Evolutionary conservation across 2,329 filamentous ascomycete species (phyloP).

Genomic region (Aquanectria penicillioides): DNA sequence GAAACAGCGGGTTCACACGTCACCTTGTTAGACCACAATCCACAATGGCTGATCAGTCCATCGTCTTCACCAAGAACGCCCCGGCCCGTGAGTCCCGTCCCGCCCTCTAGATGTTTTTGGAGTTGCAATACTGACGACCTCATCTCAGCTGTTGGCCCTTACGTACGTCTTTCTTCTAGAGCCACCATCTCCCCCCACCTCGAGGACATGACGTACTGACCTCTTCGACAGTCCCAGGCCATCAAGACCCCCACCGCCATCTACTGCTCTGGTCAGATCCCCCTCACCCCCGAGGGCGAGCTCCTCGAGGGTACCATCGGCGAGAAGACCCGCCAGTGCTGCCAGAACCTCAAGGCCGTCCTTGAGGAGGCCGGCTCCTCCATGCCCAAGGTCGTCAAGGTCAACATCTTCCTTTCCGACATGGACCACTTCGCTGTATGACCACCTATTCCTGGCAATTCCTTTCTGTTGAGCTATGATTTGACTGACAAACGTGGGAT

Average conservation of each 20-base stretch:
- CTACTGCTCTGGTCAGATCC: constrained; percentile 80
- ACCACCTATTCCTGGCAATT: neutral
- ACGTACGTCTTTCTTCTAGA: constrained; percentile 57
- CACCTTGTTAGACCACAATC: constrained; percentile 45
- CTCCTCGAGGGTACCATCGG: constrained; percentile 68
- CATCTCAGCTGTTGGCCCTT: constrained; percentile 67
- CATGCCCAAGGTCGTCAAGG: constrained; percentile 86
- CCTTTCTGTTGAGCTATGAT: neutral
- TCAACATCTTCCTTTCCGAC: constrained; percentile 89
- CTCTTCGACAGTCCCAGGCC: constrained; percentile 65
- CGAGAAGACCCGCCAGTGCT: constrained; percentile 70
- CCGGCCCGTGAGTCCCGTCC: constrained; percentile 61
- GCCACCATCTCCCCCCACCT: constrained; percentile 19
- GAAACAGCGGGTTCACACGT: constrained; percentile 44
- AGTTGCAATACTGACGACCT: constrained; percentile 17
- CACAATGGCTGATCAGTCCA: constrained; percentile 59
- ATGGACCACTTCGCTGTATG: constrained; percentile 84
- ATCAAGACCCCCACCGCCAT: constrained; percentile 73
- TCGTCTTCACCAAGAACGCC: constrained; percentile 68
- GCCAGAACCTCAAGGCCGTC: constrained; percentile 85
- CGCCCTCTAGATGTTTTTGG: neutral
- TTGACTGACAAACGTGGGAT: neutral
- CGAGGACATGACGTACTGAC: constrained; percentile 21
- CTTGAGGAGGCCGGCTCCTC: constrained; percentile 83
- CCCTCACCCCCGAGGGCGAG: constrained; percentile 66